Evolutionary conservation across 1,284 basidiomycete species (phyloP), one percentile per base, ranked within the genome.

Genomic region (Stereum hirsutum): DNA sequence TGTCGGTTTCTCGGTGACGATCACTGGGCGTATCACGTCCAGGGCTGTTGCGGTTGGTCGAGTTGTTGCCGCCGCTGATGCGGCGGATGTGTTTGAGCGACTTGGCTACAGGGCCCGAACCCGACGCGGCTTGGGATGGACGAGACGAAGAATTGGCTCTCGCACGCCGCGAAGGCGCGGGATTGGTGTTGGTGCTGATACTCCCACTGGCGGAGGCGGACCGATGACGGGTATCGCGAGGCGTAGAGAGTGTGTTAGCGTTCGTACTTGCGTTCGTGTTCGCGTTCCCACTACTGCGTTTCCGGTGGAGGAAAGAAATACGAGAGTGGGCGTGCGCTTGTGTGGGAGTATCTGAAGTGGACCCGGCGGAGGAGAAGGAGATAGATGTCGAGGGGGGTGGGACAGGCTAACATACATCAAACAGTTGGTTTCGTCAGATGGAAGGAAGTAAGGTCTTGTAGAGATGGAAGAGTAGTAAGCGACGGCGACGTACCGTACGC

Each of bases 31-130:
- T n/a, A n/a, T n/a, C n/a, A n/a, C n/a, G n/a, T n/a, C n/a, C n/a
- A n/a, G n/a, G 63, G 48, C 70, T 75, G 50, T 64, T 64, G 24
- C 68, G 68, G 36, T 64, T 46, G 33, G 44, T 25, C 8, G 48
- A 34, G 19, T 41, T 37, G 54, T 55, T 37, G 49, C 42, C n/a
- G n/a, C n/a, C n/a, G n/a, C n/a, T n/a, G n/a, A n/a, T n/a, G n/a
- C n/a, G n/a, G n/a, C n/a, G n/a, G n/a, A n/a, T n/a, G n/a, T n/a
- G n/a, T n/a, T n/a, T n/a, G n/a, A n/a, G n/a, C n/a, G n/a, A n/a
- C n/a, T n/a, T n/a, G n/a, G n/a, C n/a, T n/a, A n/a, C n/a, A n/a
- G n/a, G n/a, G n/a, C n/a, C n/a, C n/a, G n/a, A n/a, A n/a, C n/a
- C n/a, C n/a, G n/a, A n/a, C n/a, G n/a, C n/a, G n/a, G n/a, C n/a